A percentile compares a stretch with the other conserved stretches of the same genome.
phyloP scores from a whole-genome alignment of 345 rosid genomes.

The Conringia planisiliqua region DNA sequence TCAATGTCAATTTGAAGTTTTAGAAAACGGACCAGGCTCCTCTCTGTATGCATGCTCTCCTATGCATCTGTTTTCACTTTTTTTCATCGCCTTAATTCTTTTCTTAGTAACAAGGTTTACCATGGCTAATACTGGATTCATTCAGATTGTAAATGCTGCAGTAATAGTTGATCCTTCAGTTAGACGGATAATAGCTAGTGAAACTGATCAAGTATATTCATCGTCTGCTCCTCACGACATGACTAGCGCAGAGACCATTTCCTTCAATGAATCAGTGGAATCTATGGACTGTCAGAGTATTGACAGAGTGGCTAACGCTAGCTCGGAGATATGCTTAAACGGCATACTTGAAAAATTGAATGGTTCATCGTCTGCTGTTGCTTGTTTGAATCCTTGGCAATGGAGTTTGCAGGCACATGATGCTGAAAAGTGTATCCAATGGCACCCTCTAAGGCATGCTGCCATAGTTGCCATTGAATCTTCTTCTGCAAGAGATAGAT shows the following conservation, averaged over 20 bases:
- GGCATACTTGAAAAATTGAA: slow-evolving; percentile 25
- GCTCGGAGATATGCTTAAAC: slow-evolving; percentile 22
- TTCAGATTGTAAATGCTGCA: slow-evolving; percentile 77
- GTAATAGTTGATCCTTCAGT: slow-evolving; percentile 71
- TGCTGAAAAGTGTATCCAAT: slow-evolving; percentile 30
- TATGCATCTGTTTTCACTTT: background rate
- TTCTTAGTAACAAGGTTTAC: background rate
- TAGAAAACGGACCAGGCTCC: background rate
- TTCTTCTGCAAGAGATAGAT: slow-evolving; percentile 75
- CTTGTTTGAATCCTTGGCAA: slow-evolving; percentile 75
- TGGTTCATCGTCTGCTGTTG: slow-evolving; percentile 28
- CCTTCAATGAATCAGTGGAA: background rate
- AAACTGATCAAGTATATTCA: slow-evolving; percentile 53
- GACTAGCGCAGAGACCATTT: slow-evolving; percentile 9
- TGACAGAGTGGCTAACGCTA: background rate
- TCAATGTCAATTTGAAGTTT: background rate
- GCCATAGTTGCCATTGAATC: slow-evolving; percentile 77
- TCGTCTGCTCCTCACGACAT: slow-evolving; percentile 26
- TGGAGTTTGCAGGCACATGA: slow-evolving; percentile 45
- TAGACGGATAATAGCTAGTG: slow-evolving; percentile 54
- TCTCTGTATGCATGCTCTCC: background rate
- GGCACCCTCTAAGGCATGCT: slow-evolving; percentile 85
- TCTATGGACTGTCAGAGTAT: background rate
- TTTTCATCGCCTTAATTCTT: background rate
- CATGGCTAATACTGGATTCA: background rate